phyloP scores from a whole-genome alignment of 768 basidiomycete genomes.

The Tylopilus cervinicoccineus region DNA sequence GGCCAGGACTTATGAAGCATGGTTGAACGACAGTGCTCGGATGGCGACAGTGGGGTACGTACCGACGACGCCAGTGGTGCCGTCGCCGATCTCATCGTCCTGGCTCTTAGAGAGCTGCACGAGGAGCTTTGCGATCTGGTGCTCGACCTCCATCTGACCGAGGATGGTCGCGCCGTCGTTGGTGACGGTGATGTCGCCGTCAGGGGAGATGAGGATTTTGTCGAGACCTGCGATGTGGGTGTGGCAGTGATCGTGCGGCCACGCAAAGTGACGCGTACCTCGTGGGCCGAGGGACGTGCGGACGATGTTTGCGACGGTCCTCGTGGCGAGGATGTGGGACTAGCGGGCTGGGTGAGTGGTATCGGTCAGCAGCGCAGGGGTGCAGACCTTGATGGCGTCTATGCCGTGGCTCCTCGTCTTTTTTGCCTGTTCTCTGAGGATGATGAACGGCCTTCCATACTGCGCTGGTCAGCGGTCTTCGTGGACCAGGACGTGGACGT shows the following conservation, averaged over 20 bases:
- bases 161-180: slow-evolving; percentile 99
- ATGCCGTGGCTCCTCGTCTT: slow-evolving; percentile 90
- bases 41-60: slow-evolving; percentile 33
- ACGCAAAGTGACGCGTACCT: slow-evolving; percentile 45
- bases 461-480: slow-evolving; percentile 29
- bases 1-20: slow-evolving; percentile 71
- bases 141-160: slow-evolving; percentile 98
- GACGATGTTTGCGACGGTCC: slow-evolving; percentile 91
- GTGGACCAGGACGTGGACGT: not conserved
- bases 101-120: slow-evolving; percentile 97
- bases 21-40: slow-evolving; percentile 1
- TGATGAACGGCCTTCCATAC: slow-evolving; percentile 98
- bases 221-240: slow-evolving; percentile 64
- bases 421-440: slow-evolving; percentile 88
- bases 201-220: slow-evolving; percentile 92
- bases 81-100: slow-evolving; percentile 99
- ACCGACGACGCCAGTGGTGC: slow-evolving; percentile 99
- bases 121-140: slow-evolving; percentile 96
- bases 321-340: slow-evolving; percentile 95
- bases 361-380: not conserved
- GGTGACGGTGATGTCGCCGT: slow-evolving; percentile 98
- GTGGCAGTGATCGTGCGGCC: slow-evolving; percentile 9
- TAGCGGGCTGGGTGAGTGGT: slow-evolving; percentile 28
- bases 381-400: slow-evolving; percentile 88
- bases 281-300: slow-evolving; percentile 93